Evolutionary conservation across 768 basidiomycete genomes (phyloP).

Genomic region (Trametes coccinea): DNA sequence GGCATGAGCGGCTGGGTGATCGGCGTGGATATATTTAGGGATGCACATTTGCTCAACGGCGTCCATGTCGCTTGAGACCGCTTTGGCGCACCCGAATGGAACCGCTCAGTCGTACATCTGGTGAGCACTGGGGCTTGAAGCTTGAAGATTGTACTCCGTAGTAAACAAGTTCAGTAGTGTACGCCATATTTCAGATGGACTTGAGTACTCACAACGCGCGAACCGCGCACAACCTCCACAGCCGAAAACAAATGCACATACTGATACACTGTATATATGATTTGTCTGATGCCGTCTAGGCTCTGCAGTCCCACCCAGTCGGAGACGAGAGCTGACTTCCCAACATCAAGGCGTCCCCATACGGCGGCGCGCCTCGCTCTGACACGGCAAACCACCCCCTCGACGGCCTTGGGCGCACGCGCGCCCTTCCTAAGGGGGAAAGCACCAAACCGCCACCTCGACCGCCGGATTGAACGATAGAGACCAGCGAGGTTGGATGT

Average conservation of each 20-base stretch:
- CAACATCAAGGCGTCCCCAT: conserved; percentile 22
- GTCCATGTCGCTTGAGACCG: too few species aligned
- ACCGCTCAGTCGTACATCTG: too few species aligned
- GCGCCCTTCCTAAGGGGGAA: conserved; percentile 31
- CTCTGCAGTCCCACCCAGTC: conserved; percentile 25
- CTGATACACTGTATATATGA: too few species aligned
- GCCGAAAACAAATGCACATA: too few species aligned
- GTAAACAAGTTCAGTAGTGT: too few species aligned
- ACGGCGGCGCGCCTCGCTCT: conserved; percentile 24
- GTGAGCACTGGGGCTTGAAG: too few species aligned
- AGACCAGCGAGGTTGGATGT: conserved; percentile 31
- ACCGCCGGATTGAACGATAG: conserved; percentile 24
- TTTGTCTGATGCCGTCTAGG: conserved; percentile 33
- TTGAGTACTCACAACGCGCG: too few species aligned
- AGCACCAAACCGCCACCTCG: conserved; percentile 29
- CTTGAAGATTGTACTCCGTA: too few species aligned
- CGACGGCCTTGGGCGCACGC: conserved; percentile 27
- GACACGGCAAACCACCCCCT: conserved; percentile 37
- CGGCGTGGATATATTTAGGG: not conserved
- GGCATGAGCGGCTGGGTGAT: not conserved
- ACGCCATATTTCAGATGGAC: too few species aligned
- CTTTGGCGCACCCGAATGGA: too few species aligned
- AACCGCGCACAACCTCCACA: too few species aligned
- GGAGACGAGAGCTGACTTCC: conserved; percentile 29
- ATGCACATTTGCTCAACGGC: too few species aligned